A percentile compares a stretch with the other conserved stretches of the same genome.
phyloP scores from a whole-genome alignment of 371 early-diverging fungal genomes.

The Nematocida minor region DNA sequence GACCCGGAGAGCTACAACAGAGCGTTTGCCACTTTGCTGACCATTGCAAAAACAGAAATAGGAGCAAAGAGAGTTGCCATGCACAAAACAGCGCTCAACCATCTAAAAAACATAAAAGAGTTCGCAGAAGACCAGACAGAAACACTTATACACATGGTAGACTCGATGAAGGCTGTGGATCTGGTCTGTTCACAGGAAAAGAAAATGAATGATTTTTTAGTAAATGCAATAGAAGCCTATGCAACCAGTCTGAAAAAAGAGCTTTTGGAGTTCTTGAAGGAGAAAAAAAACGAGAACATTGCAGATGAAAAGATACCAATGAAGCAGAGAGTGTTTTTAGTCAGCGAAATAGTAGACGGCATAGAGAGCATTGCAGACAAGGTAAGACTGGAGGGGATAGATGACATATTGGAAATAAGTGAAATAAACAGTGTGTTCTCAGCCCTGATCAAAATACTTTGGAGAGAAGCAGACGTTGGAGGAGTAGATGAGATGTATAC shows the following conservation, averaged over 20 bases:
- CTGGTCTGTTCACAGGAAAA: not conserved
- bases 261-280: not conserved
- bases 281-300: not conserved
- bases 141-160: not conserved
- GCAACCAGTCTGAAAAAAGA: not conserved
- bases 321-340: not conserved
- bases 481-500: not conserved
- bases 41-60: conserved; percentile 46
- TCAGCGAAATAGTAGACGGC: not conserved
- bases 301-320: not conserved
- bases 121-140: conserved; percentile 10
- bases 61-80: not conserved
- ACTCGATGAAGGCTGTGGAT: not conserved
- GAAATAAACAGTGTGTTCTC: not conserved
- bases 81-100: not conserved
- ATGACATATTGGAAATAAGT: not conserved
- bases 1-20: conserved; percentile 28
- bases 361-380: not conserved
- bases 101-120: conserved; percentile 25
- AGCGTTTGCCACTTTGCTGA: conserved; percentile 37
- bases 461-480: not conserved
- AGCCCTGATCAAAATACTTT: not conserved
- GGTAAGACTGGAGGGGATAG: not conserved
- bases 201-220: conserved; percentile 1
- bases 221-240: conserved; percentile 2